Percentiles rank a stretch among this genome's conserved stretches.
Conservation (phyloP, 2,329 filamentous ascomycete genomes). For the Trichoderma sp. region DNA sequence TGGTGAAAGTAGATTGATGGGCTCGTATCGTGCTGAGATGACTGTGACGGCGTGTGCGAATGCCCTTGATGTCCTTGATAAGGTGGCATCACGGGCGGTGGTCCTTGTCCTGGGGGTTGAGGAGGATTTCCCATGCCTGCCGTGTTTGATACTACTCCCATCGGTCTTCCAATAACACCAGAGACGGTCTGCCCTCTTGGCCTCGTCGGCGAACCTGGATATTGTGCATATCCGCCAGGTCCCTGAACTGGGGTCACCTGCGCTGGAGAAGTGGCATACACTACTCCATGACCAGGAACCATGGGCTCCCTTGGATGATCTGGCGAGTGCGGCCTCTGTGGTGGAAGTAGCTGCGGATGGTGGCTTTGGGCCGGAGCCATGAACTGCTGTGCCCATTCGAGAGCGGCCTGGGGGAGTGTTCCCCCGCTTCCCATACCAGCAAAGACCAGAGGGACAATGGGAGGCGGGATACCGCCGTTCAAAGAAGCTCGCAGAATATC, state of each 20-base stretch:
- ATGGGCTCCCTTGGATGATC: slow-evolving; percentile 60
- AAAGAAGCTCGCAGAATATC: slow-evolving; percentile 72
- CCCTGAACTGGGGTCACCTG: slow-evolving; percentile 41
- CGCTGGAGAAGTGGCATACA: slow-evolving; percentile 46
- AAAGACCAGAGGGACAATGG: slow-evolving; percentile 76
- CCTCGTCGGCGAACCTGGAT: slow-evolving; percentile 56
- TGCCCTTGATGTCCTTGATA: slow-evolving; percentile 44
- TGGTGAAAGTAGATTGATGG: slow-evolving; percentile 88
- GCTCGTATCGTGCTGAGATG: slow-evolving; percentile 66
- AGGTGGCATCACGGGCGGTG: slow-evolving; percentile 42
- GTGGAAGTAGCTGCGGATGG: slow-evolving; percentile 55
- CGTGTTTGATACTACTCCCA: slow-evolving; percentile 44
- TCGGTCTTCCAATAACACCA: slow-evolving; percentile 45
- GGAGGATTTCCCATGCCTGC: slow-evolving; percentile 52
- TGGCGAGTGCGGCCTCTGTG: slow-evolving; percentile 56
- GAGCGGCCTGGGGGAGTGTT: slow-evolving; percentile 59
- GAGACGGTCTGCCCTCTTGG: slow-evolving; percentile 56
- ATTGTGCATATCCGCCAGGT: slow-evolving; percentile 48
- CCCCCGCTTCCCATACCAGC: slow-evolving; percentile 68
- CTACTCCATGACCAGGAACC: slow-evolving; percentile 45
- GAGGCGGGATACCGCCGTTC: slow-evolving; percentile 70
- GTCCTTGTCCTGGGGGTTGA: slow-evolving; percentile 38
- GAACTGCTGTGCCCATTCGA: slow-evolving; percentile 72
- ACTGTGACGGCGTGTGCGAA: slow-evolving; percentile 56
- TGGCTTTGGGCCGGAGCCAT: slow-evolving; percentile 56